Evolutionary conservation across 345 rosid genomes (phyloP).

Genomic region (Psidium friedrichsthalianum): DNA sequence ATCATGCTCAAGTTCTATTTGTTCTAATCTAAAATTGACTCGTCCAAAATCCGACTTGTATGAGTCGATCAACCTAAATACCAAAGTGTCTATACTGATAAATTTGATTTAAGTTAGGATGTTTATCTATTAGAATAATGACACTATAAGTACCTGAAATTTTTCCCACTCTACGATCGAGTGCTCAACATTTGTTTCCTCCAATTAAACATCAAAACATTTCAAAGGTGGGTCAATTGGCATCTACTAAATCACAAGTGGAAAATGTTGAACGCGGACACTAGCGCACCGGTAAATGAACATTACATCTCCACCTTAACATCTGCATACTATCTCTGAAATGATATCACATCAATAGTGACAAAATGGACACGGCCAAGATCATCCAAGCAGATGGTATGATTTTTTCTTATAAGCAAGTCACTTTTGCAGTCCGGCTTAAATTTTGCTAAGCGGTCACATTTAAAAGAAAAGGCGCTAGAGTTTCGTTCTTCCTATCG

Average conservation of each 20-base stretch:
- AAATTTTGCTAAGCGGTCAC: no score
- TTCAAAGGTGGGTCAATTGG: background rate
- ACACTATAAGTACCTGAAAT: fast-evolving
- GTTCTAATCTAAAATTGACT: background rate
- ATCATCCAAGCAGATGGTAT: no score
- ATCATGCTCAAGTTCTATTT: background rate
- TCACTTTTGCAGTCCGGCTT: no score
- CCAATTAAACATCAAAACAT: background rate
- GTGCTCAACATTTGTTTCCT: background rate
- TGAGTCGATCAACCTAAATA: background rate
- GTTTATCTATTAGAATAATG: background rate
- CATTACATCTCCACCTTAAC: background rate
- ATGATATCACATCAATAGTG: no score
- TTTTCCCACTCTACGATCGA: background rate
- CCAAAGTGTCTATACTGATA: background rate
- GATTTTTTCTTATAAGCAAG: no score
- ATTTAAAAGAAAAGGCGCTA: no score
- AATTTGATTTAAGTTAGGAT: background rate
- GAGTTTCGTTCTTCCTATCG: no score
- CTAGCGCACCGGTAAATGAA: fast-evolving
- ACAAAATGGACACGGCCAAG: no score
- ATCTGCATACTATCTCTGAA: no score
- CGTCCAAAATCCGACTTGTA: fast-evolving
- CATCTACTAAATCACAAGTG: background rate
- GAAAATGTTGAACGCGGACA: background rate